Evolutionary conservation across 257 asterid species (phyloP).

Genomic region (Coffea eugenioides): DNA sequence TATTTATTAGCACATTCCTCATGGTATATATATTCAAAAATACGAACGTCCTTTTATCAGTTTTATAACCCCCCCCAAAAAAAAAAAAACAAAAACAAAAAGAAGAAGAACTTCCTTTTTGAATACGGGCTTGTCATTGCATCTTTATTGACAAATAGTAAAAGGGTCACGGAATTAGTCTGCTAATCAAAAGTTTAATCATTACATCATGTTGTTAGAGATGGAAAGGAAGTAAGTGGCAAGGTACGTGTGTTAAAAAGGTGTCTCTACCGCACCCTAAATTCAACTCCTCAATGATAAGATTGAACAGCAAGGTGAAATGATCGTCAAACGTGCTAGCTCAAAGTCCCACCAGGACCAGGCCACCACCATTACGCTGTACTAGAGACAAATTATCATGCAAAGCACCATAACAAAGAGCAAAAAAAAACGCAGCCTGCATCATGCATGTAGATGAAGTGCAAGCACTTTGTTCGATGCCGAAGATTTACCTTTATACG

Average conservation of each 20-base stretch:
- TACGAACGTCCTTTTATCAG: background rate
- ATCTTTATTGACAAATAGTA: background rate
- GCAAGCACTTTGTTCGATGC: slow-evolving; percentile 5
- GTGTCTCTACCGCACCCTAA: slow-evolving; percentile 10
- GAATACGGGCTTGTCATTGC: background rate
- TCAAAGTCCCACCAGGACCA: slow-evolving; percentile 10
- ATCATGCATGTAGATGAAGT: background rate
- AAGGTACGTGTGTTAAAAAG: slow-evolving; percentile 7
- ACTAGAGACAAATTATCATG: background rate
- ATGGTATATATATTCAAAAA: background rate
- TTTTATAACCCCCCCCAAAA: too few relatives aligned
- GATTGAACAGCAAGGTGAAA: slow-evolving; percentile 15
- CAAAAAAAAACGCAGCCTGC: background rate
- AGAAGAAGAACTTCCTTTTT: too few relatives aligned
- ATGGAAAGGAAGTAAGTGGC: background rate
- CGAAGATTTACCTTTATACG: slow-evolving; percentile 5
- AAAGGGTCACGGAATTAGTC: background rate
- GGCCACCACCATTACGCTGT: background rate
- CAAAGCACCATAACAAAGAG: background rate
- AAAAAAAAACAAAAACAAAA: too few relatives aligned
- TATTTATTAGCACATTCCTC: background rate
- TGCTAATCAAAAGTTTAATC: slow-evolving; percentile 20
- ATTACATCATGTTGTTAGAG: background rate
- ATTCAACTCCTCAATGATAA: slow-evolving; percentile 34
- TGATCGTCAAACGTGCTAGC: slow-evolving; percentile 7